Evolutionary conservation across 306 rosid species (phyloP), one percentile per base, ranked within the genome.

Genomic region (Sechiopsis laciniata): DNA sequence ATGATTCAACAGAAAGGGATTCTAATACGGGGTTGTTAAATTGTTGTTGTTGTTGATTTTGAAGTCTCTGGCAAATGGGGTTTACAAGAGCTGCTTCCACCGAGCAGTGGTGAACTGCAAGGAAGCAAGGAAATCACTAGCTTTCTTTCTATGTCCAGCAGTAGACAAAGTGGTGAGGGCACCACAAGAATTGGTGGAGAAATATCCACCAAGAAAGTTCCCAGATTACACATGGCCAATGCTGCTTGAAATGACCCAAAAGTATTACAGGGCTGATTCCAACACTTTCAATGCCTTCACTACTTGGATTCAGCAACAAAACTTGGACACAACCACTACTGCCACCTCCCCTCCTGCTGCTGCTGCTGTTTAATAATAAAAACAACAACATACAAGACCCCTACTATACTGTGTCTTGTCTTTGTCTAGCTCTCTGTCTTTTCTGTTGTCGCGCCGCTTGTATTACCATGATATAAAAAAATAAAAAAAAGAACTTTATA

Each of bases 11-110:
- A n/a, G 29, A 2, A 45, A 10, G 9, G n/a, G 2, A 17, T 19
- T 17, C 5, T 55, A 0, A 9, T 5, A n/a, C 17, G 58, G 58
- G 57, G n/a, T n/a, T n/a, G n/a, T n/a, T n/a, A n/a, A n/a, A n/a
- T n/a, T n/a, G n/a, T n/a, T n/a, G n/a, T n/a, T 2, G 17, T 54
- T 2, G 7, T 55, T 55, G 0, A 17, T 19, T 19, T 63, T 64
- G 10, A 9, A 64, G 71, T 46, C 71, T 16, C 52, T 64, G 2
- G 24, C 74, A 4, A 71, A 71, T 71, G 74, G 74, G 40, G 45
- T 71, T 4, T 71, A 71, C 74, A 71, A 71, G 60, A 71, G 74
- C 61, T 71, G 59, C 15, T 12, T 68, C 5, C 73, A 68, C 20
- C 19, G 73, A 48, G 73, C 73, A 5, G 73, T 68, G 4, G 73